Evolutionary conservation across 805 yeast genomes (phyloP), one percentile per base, ranked within the genome.

Genomic region (Zygosaccharomyces kombuchaensis): DNA sequence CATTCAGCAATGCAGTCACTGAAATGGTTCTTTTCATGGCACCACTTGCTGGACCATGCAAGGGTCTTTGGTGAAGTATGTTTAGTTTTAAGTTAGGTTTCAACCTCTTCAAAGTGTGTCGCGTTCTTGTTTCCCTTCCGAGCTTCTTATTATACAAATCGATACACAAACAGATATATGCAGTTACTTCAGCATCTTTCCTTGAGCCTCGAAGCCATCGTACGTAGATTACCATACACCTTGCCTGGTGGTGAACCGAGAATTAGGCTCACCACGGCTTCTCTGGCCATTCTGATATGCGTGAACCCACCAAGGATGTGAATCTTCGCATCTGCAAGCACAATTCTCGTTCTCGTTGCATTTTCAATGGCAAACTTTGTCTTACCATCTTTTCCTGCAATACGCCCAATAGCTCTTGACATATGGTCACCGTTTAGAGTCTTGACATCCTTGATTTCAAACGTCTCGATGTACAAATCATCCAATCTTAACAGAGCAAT

Each of bases 311-410:
- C 99, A 44, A 93, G 74, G 52, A 93, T 93, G 67, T 93, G 99
- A 59, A 93, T 90, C 66, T 91, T 93, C 37, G 95, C 80, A 68
- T 93, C 99, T 0, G 99, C 99, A 55, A 93, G 75, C 21, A 93
- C 99, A 35, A 93, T 90, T 74, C 99, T 84, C 9, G 99, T 93
- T 71, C 98, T 81, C 17, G 98, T 91, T 13, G 99, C 97, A 63
- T 93, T 93, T 70, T 93, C 99, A 62, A 93, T 93, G 26, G 99
- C 97, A 67, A 91, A 93, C 72, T 91, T 93, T 51, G 98, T 93
- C 70, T 90, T 91, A 63, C 99, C 99, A 65, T 93, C 99, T 65
- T 93, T 95, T 68, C 99, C 99, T 10, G 99, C 99, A 68, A 93
- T 93, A 77, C 99, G 88, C 62, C 99, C 99, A 65, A 93, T 93